These are phyloP conservation scores for Neurospora discreta DNA, from an alignment of 495 filamentous ascomycete species.

Conservation along the genomic window DNA sequence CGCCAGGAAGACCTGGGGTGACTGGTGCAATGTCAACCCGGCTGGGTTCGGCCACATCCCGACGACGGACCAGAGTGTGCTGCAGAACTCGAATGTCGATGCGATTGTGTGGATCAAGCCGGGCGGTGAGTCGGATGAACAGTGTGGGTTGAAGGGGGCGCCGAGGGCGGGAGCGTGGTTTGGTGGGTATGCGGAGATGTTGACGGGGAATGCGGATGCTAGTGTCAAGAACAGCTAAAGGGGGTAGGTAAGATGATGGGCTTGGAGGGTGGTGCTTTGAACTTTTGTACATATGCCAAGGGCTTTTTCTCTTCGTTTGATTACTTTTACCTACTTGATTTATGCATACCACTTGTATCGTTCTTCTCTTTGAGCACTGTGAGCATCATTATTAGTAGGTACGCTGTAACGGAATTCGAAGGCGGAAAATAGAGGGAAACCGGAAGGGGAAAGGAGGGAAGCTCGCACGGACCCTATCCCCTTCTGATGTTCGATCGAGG, in stretches of 20 bases:
- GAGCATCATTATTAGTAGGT: no score
- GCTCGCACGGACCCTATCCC: not conserved
- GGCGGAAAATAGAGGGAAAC: no score
- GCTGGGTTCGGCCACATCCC: conserved; percentile 58
- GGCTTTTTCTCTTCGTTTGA: no score
- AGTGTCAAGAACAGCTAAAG: not conserved
- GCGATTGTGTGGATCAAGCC: conserved; percentile 73
- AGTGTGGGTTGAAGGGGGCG: conserved; percentile 49
- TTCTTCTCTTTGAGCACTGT: no score
- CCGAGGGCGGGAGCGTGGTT: conserved; percentile 64
- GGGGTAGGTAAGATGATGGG: no score
- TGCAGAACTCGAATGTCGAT: conserved; percentile 47
- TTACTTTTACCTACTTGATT: no score
- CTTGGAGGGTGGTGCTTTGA: no score
- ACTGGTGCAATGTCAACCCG: conserved; percentile 67
- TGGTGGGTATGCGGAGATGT: conserved; percentile 58
- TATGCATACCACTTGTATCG: no score
- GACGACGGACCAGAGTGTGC: conserved; percentile 37
- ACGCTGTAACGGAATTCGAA: no score
- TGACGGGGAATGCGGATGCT: conserved; percentile 52
- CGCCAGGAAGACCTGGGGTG: conserved; percentile 50
- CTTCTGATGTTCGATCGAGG: not conserved
- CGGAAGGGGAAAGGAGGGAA: no score
- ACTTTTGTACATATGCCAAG: no score
- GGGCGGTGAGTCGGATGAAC: conserved; percentile 64